These are phyloP conservation scores for Psidium friedrichsthalianum DNA, from an alignment of 345 rosid species.

Conservation along the genomic window DNA sequence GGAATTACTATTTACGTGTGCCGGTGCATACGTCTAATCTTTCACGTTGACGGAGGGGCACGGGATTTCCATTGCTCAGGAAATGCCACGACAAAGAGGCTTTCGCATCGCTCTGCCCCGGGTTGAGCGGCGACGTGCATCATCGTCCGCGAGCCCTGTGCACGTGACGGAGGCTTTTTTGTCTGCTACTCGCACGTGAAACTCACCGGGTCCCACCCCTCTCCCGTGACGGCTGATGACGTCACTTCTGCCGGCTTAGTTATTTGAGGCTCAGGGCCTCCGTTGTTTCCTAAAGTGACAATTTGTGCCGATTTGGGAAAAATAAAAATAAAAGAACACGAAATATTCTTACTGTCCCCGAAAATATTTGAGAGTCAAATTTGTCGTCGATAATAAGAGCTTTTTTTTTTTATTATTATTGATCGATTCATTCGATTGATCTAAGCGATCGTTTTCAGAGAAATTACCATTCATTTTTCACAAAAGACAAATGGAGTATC, in stretches of 20 bases:
- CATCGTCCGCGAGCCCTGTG: background rate
- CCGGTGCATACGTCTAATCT: background rate
- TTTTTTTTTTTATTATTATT: too few relatives aligned
- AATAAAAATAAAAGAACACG: background rate
- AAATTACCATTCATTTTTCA: background rate
- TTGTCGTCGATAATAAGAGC: too few relatives aligned
- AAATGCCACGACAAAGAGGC: background rate
- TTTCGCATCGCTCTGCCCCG: background rate
- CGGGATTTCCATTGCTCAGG: background rate
- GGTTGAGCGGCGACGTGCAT: background rate
- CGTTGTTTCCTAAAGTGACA: too few relatives aligned
- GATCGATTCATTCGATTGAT: too few relatives aligned
- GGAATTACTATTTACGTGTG: background rate
- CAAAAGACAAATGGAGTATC: too few relatives aligned
- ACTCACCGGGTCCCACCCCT: background rate
- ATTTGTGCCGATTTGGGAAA: accelerated
- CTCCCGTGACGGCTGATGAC: background rate
- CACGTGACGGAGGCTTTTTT: background rate
- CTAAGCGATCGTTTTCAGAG: too few relatives aligned
- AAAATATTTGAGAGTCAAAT: background rate
- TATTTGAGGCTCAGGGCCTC: background rate
- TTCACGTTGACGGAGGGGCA: background rate
- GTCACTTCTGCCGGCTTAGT: background rate
- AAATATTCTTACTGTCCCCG: accelerated
- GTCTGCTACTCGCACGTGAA: background rate